Percentiles rank a stretch among this genome's conserved stretches.
Conservation (phyloP, 2,329 filamentous ascomycete species). For the Hypomyces rosellus region DNA sequence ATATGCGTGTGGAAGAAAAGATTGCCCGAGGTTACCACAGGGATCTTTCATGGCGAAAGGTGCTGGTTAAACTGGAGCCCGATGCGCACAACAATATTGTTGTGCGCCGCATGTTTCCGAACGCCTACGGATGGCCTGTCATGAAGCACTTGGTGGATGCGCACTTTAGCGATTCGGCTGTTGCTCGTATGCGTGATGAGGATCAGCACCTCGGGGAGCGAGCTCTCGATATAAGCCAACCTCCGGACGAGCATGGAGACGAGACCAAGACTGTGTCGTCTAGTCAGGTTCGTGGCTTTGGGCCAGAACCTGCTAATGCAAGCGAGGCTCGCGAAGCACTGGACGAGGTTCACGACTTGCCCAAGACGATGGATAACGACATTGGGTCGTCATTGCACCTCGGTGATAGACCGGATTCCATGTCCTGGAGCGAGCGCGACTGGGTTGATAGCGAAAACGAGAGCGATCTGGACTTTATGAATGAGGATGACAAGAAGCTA, state of each 20-base stretch:
- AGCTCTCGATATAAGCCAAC: slow-evolving; percentile 52
- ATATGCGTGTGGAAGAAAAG: slow-evolving; percentile 93
- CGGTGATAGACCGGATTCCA: slow-evolving; percentile 40
- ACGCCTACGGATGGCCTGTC: slow-evolving; percentile 96
- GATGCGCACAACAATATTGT: slow-evolving; percentile 99
- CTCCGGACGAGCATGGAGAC: slow-evolving; percentile 55
- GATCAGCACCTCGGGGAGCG: slow-evolving; percentile 62
- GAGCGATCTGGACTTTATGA: slow-evolving; percentile 27
- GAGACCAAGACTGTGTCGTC: slow-evolving; percentile 45
- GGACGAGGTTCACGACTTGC: slow-evolving; percentile 43
- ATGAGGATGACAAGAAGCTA: slow-evolving; percentile 6
- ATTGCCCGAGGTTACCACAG: slow-evolving; percentile 93
- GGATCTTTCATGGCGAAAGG: slow-evolving; percentile 90
- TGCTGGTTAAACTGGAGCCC: slow-evolving; percentile 88
- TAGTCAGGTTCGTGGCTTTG: slow-evolving; percentile 11
- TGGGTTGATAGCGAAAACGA: slow-evolving; percentile 50
- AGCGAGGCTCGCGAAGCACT: slow-evolving; percentile 31
- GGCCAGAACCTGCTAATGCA: slow-evolving; percentile 15
- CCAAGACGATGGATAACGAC: slow-evolving; percentile 21
- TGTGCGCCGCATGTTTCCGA: slow-evolving; percentile 91
- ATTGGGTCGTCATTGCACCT: slow-evolving; percentile 13
- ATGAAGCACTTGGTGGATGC: slow-evolving; percentile 91
- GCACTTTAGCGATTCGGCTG: slow-evolving; percentile 72
- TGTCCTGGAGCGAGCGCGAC: slow-evolving; percentile 61
- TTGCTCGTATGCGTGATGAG: slow-evolving; percentile 59